Evolutionary conservation across 129 eudicot species (phyloP).

Genomic region (Mikania micrantha): DNA sequence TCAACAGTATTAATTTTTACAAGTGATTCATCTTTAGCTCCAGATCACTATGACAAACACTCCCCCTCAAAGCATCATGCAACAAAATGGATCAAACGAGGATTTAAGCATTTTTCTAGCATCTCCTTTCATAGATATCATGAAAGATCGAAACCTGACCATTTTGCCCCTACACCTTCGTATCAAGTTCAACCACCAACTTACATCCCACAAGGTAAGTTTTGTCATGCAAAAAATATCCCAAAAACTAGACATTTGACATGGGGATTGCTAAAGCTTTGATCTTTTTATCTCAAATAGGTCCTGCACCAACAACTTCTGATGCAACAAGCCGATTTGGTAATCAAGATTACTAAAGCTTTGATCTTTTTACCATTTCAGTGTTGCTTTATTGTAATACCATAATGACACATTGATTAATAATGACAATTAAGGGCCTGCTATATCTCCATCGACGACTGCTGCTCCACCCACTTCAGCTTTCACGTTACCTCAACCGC

Average conservation of each 20-base stretch:
- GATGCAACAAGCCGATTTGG: conserved; percentile 37
- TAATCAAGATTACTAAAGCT: conserved; percentile 25
- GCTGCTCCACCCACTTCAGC: conserved; percentile 47
- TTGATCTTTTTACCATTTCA: neutral
- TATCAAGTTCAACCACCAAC: conserved; percentile 33
- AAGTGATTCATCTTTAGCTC: conserved; percentile 29
- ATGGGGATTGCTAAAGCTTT: neutral
- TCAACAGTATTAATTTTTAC: conserved; percentile 23
- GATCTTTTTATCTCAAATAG: conserved; percentile 17
- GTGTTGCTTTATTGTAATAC: neutral
- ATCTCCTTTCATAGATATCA: conserved; percentile 28
- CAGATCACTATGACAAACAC: conserved; percentile 12
- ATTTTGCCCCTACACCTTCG: conserved; percentile 40
- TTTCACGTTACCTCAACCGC: conserved; percentile 73
- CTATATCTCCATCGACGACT: conserved; percentile 40
- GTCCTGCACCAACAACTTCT: conserved; percentile 51
- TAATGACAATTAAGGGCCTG: conserved; percentile 37
- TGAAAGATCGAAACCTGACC: conserved; percentile 24
- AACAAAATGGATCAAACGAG: conserved; percentile 26
- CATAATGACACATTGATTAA: neutral
- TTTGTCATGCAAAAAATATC: neutral
- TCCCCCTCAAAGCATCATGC: conserved; percentile 27
- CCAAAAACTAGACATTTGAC: neutral
- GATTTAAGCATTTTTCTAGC: conserved; percentile 34
- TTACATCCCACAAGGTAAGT: conserved; percentile 43